Evolutionary conservation across 805 yeast species (phyloP).

Genomic region (Candida verbasci): DNA sequence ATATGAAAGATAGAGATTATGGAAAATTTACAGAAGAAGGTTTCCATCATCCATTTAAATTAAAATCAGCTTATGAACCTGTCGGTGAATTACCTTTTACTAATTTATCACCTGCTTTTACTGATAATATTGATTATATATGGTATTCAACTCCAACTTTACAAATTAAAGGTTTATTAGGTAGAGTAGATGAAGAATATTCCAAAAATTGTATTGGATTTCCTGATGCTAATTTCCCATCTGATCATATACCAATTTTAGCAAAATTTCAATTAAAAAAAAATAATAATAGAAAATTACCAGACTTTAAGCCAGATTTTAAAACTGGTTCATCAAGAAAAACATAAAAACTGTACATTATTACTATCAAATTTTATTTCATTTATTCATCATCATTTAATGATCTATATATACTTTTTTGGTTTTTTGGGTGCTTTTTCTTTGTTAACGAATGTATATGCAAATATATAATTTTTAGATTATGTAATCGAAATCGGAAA

Average conservation of each 20-base stretch:
- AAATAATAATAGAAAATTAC: slow-evolving; percentile 23
- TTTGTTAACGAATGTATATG: background rate
- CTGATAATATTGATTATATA: slow-evolving; percentile 89
- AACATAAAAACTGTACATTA: slow-evolving; percentile 20
- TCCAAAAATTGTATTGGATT: slow-evolving; percentile 77
- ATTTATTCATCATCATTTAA: no score
- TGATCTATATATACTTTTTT: background rate
- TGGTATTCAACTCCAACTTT: slow-evolving; percentile 88
- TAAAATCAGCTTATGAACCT: slow-evolving; percentile 79
- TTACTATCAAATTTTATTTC: no score
- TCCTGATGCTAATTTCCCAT: slow-evolving; percentile 91
- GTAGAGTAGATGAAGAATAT: slow-evolving; percentile 78
- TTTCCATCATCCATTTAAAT: slow-evolving; percentile 71
- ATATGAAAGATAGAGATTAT: slow-evolving; percentile 81
- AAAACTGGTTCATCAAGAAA: slow-evolving; percentile 39
- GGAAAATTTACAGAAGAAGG: slow-evolving; percentile 91
- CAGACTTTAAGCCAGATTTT: slow-evolving; percentile 44
- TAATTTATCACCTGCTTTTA: slow-evolving; percentile 88
- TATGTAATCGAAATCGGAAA: background rate
- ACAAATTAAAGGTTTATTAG: slow-evolving; percentile 80
- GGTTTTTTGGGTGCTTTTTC: background rate
- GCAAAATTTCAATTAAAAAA: slow-evolving; percentile 71
- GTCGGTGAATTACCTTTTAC: slow-evolving; percentile 93
- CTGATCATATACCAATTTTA: slow-evolving; percentile 89
- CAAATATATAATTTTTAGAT: background rate